Percentiles rank a stretch among this genome's conserved stretches.
Evolutionary conservation across 331 rosid species (phyloP).

Genomic region (Cydonia oblonga): DNA sequence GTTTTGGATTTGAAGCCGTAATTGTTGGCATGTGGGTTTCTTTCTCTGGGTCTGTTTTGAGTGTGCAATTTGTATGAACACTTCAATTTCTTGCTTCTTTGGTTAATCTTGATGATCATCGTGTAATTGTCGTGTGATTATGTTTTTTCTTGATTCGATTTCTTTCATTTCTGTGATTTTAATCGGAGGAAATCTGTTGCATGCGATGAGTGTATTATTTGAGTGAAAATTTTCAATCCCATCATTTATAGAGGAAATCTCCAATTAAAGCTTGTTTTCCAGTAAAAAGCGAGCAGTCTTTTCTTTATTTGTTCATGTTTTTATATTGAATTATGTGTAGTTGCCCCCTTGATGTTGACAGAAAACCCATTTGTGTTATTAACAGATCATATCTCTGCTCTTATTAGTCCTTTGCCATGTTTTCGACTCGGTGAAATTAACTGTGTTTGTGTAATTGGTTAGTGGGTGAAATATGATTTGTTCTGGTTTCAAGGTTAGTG

Average conservation of each 20-base stretch:
- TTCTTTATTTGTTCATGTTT: background rate
- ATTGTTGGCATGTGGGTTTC: background rate
- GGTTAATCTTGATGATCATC: background rate
- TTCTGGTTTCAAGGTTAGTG: conserved; percentile 1
- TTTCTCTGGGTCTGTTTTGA: background rate
- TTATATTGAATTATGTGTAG: background rate
- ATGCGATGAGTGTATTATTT: background rate
- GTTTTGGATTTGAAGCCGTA: background rate
- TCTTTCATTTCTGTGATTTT: background rate
- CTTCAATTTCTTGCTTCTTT: background rate
- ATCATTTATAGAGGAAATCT: background rate
- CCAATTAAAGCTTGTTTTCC: background rate
- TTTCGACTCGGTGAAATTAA: background rate
- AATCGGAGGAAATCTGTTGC: background rate
- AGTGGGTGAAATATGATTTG: background rate
- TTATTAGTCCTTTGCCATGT: background rate
- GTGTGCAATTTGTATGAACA: background rate
- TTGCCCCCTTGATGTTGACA: background rate
- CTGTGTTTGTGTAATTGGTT: background rate
- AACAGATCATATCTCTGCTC: background rate
- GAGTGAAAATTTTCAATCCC: no score
- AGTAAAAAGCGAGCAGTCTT: background rate
- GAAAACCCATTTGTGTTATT: background rate
- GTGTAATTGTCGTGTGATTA: background rate
- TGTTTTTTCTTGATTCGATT: background rate